Percentiles rank a stretch among this genome's conserved stretches.
Evolutionary conservation across 441 rosid genomes (phyloP).

Genomic region (Cnidoscolus chayamansa): DNA sequence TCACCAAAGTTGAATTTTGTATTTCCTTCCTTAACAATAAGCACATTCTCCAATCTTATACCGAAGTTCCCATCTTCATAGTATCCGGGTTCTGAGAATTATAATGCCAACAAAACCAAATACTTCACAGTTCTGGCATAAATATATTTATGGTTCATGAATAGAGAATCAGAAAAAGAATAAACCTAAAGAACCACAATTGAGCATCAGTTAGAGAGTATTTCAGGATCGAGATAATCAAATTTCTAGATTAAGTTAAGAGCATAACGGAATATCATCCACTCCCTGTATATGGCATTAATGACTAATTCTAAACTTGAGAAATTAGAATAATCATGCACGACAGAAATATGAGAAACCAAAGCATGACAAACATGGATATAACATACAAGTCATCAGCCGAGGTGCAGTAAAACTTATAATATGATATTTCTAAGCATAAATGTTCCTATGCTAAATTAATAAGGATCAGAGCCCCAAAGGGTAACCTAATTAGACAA

Average conservation of each 20-base stretch:
- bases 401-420: not conserved
- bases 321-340: conserved; percentile 6
- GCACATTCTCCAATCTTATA: conserved; percentile 90
- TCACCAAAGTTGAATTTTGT: conserved; percentile 83
- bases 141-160: not conserved
- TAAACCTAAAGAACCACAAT: conserved; percentile 8
- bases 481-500: not conserved
- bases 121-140: conserved; percentile 8
- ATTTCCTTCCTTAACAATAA: conserved; percentile 60
- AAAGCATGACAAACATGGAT: not conserved
- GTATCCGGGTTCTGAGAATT: conserved; percentile 86
- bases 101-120: conserved; percentile 6
- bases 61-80: conserved; percentile 97
- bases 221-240: not conserved
- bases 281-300: not conserved
- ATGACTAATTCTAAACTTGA: not conserved
- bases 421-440: not conserved
- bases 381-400: not conserved
- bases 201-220: not conserved
- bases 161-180: conserved; percentile 4
- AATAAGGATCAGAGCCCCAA: conserved; percentile 5
- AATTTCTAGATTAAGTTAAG: not conserved
- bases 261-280: not conserved
- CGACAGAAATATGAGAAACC: not conserved
- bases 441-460: not conserved